Evolutionary conservation across 2,329 filamentous ascomycete species (phyloP).

Genomic region (Fusarium proliferatum): DNA sequence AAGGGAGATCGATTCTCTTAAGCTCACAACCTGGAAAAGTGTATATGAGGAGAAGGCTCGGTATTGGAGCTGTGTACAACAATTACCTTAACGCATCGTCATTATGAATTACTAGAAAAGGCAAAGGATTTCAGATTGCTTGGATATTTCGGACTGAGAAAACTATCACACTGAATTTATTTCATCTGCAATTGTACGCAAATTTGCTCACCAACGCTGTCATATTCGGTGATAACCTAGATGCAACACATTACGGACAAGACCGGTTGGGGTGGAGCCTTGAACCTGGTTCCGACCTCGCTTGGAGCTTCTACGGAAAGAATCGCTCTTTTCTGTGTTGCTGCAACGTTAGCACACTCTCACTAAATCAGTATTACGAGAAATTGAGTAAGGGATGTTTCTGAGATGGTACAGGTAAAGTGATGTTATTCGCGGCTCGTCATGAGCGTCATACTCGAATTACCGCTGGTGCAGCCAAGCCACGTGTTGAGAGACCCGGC

Average conservation of each 20-base stretch:
- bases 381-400: background rate
- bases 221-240: constrained; percentile 23
- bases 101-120: constrained; percentile 22
- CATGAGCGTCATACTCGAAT: constrained; percentile 6
- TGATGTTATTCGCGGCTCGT: constrained; percentile 11
- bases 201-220: constrained; percentile 18
- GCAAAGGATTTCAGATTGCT: background rate
- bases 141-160: background rate
- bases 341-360: background rate
- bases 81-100: constrained; percentile 23
- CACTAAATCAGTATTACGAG: background rate
- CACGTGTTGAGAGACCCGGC: constrained; percentile 24
- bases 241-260: constrained; percentile 31
- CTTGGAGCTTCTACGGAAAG: constrained; percentile 34
- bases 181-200: background rate
- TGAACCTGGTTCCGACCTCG: constrained; percentile 34
- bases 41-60: constrained; percentile 7
- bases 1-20: constrained; percentile 89
- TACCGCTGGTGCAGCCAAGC: background rate
- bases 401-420: background rate
- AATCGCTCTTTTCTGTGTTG: constrained; percentile 22
- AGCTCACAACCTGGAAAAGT: background rate
- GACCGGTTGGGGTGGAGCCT: constrained; percentile 39
- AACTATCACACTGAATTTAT: background rate
- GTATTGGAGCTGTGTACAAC: constrained; percentile 40